Evolutionary conservation across 495 filamentous ascomycete species (phyloP).

Genomic region (Xylaria palmicola): DNA sequence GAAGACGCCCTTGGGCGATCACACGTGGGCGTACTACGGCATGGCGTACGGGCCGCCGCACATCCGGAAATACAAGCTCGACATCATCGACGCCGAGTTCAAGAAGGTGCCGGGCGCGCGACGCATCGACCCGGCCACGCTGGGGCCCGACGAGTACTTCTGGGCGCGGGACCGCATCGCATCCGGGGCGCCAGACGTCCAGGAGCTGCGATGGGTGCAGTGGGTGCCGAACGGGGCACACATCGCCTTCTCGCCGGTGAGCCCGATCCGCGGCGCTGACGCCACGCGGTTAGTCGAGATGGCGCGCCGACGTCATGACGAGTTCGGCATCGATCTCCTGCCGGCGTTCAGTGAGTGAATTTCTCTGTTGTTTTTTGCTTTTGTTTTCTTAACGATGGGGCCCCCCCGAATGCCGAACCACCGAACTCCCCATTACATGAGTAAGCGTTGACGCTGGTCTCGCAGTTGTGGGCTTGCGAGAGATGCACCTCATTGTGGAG

Average conservation of each 20-base stretch:
- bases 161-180: conserved; percentile 38
- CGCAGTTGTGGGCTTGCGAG: conserved; percentile 49
- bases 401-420: too few species aligned
- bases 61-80: conserved; percentile 32
- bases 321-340: conserved; percentile 49
- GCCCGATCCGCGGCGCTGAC: conserved; percentile 43
- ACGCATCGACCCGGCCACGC: conserved; percentile 35
- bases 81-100: conserved; percentile 36
- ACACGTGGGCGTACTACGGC: conserved; percentile 53
- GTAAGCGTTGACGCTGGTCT: too few species aligned
- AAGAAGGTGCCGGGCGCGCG: conserved; percentile 39
- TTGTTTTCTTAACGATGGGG: too few species aligned
- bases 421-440: too few species aligned
- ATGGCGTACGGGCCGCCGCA: conserved; percentile 41
- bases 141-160: conserved; percentile 35
- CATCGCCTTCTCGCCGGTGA: conserved; percentile 53
- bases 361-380: too few species aligned
- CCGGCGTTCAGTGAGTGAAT: conserved; percentile 49
- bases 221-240: conserved; percentile 56
- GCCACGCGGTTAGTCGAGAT: conserved; percentile 31
- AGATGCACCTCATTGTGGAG: conserved; percentile 59
- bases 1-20: conserved; percentile 40
- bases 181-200: conserved; percentile 44
- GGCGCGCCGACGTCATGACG: conserved; percentile 30
- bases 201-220: conserved; percentile 53